Conservation (phyloP, 768 basidiomycete genomes). For the Collybia mongolica region DNA sequence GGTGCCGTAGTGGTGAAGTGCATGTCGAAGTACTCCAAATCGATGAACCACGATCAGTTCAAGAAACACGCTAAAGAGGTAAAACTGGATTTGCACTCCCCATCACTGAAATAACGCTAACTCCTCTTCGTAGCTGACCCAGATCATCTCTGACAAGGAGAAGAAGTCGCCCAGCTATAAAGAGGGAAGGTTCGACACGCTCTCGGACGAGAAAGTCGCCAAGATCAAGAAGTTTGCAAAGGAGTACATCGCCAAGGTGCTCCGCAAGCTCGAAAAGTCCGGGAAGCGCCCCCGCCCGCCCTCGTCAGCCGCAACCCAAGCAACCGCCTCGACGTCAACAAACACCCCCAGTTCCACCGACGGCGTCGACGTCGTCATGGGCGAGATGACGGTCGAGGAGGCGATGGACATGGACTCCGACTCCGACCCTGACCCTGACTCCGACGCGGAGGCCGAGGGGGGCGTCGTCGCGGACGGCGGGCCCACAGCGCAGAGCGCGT, state of each 20-base stretch:
- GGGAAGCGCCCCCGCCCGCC: conserved; percentile 26
- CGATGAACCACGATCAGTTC: conserved; percentile 79
- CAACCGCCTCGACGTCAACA: conserved; percentile 37
- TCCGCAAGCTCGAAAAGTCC: conserved; percentile 64
- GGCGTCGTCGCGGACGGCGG: not conserved
- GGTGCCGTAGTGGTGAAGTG: conserved; percentile 88
- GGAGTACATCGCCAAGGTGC: conserved; percentile 83
- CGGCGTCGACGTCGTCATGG: conserved; percentile 29
- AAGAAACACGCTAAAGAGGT: conserved; percentile 97
- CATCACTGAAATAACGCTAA: not conserved
- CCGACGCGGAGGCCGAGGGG: conserved; percentile 9
- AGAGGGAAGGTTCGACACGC: conserved; percentile 66
- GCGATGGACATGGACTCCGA: conserved; percentile 34
- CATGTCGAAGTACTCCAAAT: conserved; percentile 85
- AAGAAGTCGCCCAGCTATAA: conserved; percentile 84
- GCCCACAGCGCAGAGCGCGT: not conserved
- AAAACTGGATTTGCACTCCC: not conserved
- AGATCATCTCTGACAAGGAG: conserved; percentile 90
- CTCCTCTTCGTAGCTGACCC: conserved; percentile 61
- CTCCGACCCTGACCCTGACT: conserved; percentile 11
- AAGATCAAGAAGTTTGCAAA: conserved; percentile 95
- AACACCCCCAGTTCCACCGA: conserved; percentile 41
- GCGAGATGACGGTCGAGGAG: conserved; percentile 25
- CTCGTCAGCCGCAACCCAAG: conserved; percentile 23
- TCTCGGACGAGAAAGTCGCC: conserved; percentile 81